Evolutionary conservation across 2,329 filamentous ascomycete species (phyloP).

Genomic region (Drechslera avenae): DNA sequence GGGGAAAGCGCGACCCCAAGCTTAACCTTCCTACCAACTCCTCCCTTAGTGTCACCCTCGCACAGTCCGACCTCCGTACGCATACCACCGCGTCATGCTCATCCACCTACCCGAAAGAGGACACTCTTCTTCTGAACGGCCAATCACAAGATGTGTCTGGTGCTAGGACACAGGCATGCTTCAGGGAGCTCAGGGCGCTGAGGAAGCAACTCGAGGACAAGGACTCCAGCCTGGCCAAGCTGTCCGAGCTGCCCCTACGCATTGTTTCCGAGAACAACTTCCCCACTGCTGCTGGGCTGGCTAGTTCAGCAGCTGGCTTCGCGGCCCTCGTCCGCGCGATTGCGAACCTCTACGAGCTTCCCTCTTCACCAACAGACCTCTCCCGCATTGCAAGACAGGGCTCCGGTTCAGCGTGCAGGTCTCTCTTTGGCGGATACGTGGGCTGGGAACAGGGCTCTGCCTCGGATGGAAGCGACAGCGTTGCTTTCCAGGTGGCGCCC

Average conservation of each 20-base stretch:
- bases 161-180: slow-evolving; percentile 91
- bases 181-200: slow-evolving; percentile 80
- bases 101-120: slow-evolving; percentile 65
- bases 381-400: slow-evolving; percentile 90
- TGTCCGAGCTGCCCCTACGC: slow-evolving; percentile 76
- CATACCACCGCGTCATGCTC: slow-evolving; percentile 96
- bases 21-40: slow-evolving; percentile 98
- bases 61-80: slow-evolving; percentile 89
- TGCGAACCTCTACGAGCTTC: slow-evolving; percentile 87
- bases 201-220: slow-evolving; percentile 75
- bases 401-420: slow-evolving; percentile 91
- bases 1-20: slow-evolving; percentile 93
- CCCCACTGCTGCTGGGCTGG: slow-evolving; percentile 91
- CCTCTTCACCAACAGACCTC: slow-evolving; percentile 79
- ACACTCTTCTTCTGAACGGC: slow-evolving; percentile 85
- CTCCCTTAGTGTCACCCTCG: slow-evolving; percentile 94
- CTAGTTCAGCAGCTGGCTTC: slow-evolving; percentile 68
- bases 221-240: slow-evolving; percentile 77
- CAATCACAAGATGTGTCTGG: slow-evolving; percentile 81
- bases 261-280: slow-evolving; percentile 99
- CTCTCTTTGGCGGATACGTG: slow-evolving; percentile 92
- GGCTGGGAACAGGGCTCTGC: slow-evolving; percentile 84
- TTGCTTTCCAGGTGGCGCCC: slow-evolving; percentile 85
- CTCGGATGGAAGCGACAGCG: slow-evolving; percentile 81
- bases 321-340: slow-evolving; percentile 78